Base-by-base conservation (phyloP, 257 asterid species). In the Solanum medicagineum region DNA sequence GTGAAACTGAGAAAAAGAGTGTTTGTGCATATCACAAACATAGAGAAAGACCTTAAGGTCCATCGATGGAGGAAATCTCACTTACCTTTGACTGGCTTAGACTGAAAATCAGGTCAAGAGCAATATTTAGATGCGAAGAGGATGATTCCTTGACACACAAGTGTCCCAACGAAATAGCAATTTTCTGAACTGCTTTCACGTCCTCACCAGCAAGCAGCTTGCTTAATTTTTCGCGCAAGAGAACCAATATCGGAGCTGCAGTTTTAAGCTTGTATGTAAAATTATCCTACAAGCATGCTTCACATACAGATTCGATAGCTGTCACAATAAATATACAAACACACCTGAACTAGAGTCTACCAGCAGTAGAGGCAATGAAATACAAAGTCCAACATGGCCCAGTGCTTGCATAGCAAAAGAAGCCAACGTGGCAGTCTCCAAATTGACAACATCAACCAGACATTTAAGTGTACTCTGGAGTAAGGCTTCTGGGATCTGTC, bases 301-400 rank as follows among this genome's bases (percentile, higher is more conserved):
- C 60, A 49, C 60, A 79, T 16, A 29, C 65, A 79, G 65, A 51
- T 53, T 53, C 49, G 10, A 53, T 16, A 79, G 65, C 24, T 47
- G 42, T 65, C 69, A 42, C 75, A 12, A 85, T 85, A 83, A 81
- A 86, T 47, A 85, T 79, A 84, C 57, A 84, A 62, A 74, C 88
- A 42, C 84, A 96, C 99, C 98, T 91, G 91, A 87, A 81, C 88
- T 88, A 81, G 97, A 89, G 84, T 91, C 97, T 85, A 89, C 84
- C 85, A 85, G 91, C 89, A 95, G 85, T 51, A 89, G 92, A 91
- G 98, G 98, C 87, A 96, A 91, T 81, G 94, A 93, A 83, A 88
- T 81, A 83, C 96, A 88, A 86, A 95, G 93, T 87, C 98, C 99
- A 91, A 96, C 93, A 90, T 95, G 98, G 86, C 99, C 99, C 88